phyloP scores from a whole-genome alignment of 2,329 filamentous ascomycete species.

The Cucurbitaria berberidis region DNA sequence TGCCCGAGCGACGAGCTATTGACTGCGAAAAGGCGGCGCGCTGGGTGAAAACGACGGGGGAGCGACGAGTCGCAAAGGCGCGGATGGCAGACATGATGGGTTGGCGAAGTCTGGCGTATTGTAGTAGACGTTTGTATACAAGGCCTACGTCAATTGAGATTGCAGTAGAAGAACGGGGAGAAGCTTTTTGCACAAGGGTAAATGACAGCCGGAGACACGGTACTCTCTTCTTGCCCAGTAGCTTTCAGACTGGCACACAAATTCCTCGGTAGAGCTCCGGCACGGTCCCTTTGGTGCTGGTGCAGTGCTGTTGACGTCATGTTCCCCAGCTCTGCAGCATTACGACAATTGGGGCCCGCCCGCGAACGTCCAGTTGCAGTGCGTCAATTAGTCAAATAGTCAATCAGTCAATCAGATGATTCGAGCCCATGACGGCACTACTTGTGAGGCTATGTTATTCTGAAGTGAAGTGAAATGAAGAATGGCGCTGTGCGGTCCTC shows the following conservation, averaged over 20 bases:
- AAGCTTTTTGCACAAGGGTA: not conserved
- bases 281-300: not conserved
- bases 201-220: not conserved
- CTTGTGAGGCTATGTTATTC: no score
- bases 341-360: conserved; percentile 12
- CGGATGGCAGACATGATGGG: conserved; percentile 42
- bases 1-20: conserved; percentile 48
- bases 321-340: conserved; percentile 10
- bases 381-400: conserved; percentile 13
- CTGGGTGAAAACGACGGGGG: conserved; percentile 38
- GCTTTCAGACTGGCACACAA: not conserved
- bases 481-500: not conserved
- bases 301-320: conserved; percentile 7
- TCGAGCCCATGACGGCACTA: not conserved
- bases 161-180: not conserved
- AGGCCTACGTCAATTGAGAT: not conserved
- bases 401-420: no score
- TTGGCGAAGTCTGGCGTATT: no score
- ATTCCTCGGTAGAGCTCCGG: not conserved
- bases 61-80: conserved; percentile 38
- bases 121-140: not conserved
- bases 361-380: conserved; percentile 3
- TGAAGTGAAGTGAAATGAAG: no score
- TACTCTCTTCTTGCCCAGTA: no score
- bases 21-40: conserved; percentile 49